A percentile compares a stretch with the other conserved stretches of the same genome.
phyloP scores from a whole-genome alignment of 2,329 filamentous ascomycete genomes.

The Didymella lethalis region DNA sequence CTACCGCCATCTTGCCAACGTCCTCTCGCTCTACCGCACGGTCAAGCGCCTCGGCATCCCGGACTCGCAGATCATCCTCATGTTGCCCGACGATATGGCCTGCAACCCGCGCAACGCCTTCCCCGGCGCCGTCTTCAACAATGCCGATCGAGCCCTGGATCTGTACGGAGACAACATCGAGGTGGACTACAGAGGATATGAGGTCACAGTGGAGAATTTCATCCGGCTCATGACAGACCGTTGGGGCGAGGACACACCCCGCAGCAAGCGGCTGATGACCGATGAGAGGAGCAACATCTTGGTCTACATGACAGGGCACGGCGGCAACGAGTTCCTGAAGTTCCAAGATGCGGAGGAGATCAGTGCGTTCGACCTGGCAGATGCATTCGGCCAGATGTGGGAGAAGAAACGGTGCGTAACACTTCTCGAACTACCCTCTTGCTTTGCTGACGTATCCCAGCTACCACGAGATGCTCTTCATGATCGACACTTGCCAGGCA shows the following conservation, averaged over 20 bases:
- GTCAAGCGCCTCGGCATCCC: constrained; percentile 98
- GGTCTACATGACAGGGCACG: constrained; percentile 99
- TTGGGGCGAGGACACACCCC: constrained; percentile 91
- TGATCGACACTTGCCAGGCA: constrained; percentile 99
- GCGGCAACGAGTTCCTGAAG: constrained; percentile 96
- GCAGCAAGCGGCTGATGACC: constrained; percentile 91
- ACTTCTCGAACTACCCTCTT: not conserved
- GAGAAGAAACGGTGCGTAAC: constrained; percentile 86
- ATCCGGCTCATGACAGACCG: constrained; percentile 94
- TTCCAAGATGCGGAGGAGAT: constrained; percentile 99
- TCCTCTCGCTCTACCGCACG: constrained; percentile 94
- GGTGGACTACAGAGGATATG: constrained; percentile 97
- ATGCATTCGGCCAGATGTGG: constrained; percentile 99
- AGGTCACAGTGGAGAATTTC: constrained; percentile 99
- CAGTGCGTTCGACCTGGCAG: constrained; percentile 91
- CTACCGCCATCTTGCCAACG: constrained; percentile 97
- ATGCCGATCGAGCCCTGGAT: constrained; percentile 93
- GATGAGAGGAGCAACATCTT: constrained; percentile 96
- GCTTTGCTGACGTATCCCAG: constrained; percentile 51
- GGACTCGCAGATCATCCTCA: constrained; percentile 98
- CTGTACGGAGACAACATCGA: constrained; percentile 99
- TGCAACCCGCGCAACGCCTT: constrained; percentile 99
- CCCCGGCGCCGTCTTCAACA: constrained; percentile 97
- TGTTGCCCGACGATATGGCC: constrained; percentile 99
- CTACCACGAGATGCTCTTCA: constrained; percentile 97